phyloP scores from a whole-genome alignment of 1,284 basidiomycete genomes.

The Schizophyllum amplum region DNA sequence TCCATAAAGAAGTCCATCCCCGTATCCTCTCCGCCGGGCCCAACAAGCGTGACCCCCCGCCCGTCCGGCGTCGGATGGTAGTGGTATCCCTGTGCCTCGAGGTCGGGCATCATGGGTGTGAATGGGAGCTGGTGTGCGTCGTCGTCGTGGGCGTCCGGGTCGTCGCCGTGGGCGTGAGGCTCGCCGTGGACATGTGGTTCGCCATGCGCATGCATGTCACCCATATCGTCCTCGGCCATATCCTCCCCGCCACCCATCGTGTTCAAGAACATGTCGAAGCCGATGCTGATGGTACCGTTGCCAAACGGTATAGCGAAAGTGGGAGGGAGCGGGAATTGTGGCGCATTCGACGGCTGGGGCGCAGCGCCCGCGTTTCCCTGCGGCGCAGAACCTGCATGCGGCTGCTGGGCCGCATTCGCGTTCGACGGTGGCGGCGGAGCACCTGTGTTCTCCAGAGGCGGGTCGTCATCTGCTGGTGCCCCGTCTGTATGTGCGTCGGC shows the following conservation, averaged over 20 bases:
- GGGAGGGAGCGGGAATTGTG: neutral
- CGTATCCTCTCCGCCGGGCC: neutral
- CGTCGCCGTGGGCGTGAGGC: neutral
- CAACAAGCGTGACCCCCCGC: neutral
- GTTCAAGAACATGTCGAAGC: constrained; percentile 9
- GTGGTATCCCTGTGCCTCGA: neutral
- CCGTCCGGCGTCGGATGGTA: neutral
- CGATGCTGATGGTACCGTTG: constrained; percentile 4
- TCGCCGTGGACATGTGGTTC: neutral
- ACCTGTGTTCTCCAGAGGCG: too few species aligned
- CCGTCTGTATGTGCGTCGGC: too few species aligned
- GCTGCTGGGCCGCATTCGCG: neutral
- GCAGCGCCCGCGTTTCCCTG: neutral
- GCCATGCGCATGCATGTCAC: neutral
- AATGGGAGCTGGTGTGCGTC: neutral
- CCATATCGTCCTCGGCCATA: neutral
- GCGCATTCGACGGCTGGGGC: neutral
- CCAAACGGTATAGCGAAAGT: neutral
- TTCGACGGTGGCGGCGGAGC: neutral
- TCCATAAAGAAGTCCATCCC: neutral
- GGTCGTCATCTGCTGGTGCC: too few species aligned
- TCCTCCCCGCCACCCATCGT: neutral
- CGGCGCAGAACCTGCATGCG: neutral
- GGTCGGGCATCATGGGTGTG: neutral
- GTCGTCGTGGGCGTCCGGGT: neutral